Conservation (phyloP, 306 rosid genomes). For the Ceratonia siliqua region DNA sequence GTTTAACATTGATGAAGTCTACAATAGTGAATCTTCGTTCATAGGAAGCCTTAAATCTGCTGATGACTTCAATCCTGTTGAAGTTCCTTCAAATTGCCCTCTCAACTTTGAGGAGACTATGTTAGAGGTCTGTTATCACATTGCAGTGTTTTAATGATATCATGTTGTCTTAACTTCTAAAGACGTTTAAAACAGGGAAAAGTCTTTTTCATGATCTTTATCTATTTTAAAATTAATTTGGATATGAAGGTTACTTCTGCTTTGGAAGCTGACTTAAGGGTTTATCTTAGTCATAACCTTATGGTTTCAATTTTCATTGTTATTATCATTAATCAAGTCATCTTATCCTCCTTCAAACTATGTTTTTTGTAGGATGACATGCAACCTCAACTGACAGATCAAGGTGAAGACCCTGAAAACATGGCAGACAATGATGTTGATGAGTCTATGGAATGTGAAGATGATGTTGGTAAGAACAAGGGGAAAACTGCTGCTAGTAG, state of each 20-base stretch:
- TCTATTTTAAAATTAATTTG: neutral
- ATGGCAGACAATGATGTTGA: conserved; percentile 43
- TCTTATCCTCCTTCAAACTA: neutral
- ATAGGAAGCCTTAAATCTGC: conserved; percentile 89
- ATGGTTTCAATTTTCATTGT: neutral
- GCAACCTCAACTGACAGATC: conserved; percentile 39
- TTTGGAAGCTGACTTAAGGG: neutral
- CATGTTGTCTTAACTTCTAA: neutral
- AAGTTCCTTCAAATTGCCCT: conserved; percentile 77
- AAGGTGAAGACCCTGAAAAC: conserved; percentile 39
- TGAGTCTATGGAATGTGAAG: conserved; percentile 58
- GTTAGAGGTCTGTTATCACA: conserved; percentile 57
- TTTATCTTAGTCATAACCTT: neutral
- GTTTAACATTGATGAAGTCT: conserved; percentile 78
- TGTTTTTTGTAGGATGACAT: conserved; percentile 46
- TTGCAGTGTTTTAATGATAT: neutral
- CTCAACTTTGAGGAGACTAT: conserved; percentile 58
- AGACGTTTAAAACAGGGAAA: neutral
- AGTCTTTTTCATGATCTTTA: neutral
- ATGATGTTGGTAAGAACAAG: conserved; percentile 45
- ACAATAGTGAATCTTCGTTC: conserved; percentile 72
- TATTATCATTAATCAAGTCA: neutral
- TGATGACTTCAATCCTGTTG: conserved; percentile 74
- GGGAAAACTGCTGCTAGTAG: conserved; percentile 47
- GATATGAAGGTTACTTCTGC: neutral